Evolutionary conservation across 2,329 filamentous ascomycete species (phyloP), one percentile per base, ranked within the genome.

Genomic region (Grosmannia clavigera): DNA sequence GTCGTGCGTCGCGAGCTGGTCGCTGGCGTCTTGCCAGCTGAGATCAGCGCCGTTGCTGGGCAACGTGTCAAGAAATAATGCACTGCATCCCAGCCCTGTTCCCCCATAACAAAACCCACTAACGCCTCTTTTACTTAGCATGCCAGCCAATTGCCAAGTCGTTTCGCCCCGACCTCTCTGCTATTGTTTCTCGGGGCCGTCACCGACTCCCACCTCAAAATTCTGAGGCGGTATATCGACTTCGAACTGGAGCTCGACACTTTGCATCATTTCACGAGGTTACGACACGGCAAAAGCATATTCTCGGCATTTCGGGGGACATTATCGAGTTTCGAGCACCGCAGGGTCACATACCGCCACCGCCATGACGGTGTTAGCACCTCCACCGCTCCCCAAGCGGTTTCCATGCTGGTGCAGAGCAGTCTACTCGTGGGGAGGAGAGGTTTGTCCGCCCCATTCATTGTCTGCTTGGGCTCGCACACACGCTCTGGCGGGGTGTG

Each of bases 351-450:
- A 14, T 25, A 14, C 25, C 48, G 25, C 27, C 60, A 31, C 33
- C 50, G 25, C 31, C 52, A 61, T 61, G 60, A 52, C 60, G 57
- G 12, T 58, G 29, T 55, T 40, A 12, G 38, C 60, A 57, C 55
- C 60, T 7, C 80, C 77, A 65, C 75, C 80, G 68, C 75, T 94
- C 64, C 91, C 90, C 14, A 84, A 81, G 68, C 84, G 83, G 68
- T 95, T 95, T 71, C 91, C 91, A 61, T 95, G 90, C 74, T 95
- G 90, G 90, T 92, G 88, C 71, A 84, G 90, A 73, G 91, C 91
- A 48, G 83, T 95, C 52, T 96, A 95, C 73, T 95, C 90, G 22
- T 96, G 90, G 88, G 90, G 90, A 73, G 91, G 91, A 77, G 91
- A 96, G 79, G 84, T 83, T 68, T 63, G 67, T 50, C 60, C 31